Percentiles rank a stretch among this genome's conserved stretches.
phyloP scores from a whole-genome alignment of 371 early-diverging fungal genomes.

The Blakeslea trispora region DNA sequence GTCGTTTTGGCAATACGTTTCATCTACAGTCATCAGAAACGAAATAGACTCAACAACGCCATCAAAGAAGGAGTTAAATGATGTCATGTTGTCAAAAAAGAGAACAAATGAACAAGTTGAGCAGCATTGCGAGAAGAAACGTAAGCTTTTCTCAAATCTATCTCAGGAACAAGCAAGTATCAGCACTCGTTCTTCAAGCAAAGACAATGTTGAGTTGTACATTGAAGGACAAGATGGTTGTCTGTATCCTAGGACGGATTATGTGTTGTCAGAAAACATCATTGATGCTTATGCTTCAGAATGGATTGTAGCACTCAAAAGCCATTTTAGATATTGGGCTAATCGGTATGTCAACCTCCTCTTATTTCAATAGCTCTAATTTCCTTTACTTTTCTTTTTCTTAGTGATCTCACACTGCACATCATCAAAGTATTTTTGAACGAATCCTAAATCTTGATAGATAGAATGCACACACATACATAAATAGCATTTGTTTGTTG shows the following conservation, averaged over 20 bases:
- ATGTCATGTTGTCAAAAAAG: too few species aligned
- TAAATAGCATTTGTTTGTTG: too few species aligned
- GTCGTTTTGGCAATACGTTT: slow-evolving; percentile 24
- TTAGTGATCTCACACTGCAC: slow-evolving; percentile 19
- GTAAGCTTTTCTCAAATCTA: too few species aligned
- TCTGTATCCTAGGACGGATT: slow-evolving; percentile 36
- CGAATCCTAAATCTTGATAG: not conserved
- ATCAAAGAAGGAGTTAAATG: not conserved
- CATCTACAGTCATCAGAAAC: not conserved
- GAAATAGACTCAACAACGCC: not conserved
- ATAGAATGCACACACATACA: too few species aligned
- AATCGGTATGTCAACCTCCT: slow-evolving; percentile 33
- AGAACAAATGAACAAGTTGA: too few species aligned
- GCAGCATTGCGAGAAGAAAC: too few species aligned
- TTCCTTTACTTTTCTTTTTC: not conserved
- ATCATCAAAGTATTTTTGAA: slow-evolving; percentile 11
- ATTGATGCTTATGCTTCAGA: slow-evolving; percentile 54
- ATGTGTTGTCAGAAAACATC: slow-evolving; percentile 47
- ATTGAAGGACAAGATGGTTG: slow-evolving; percentile 19
- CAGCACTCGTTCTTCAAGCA: too few species aligned
- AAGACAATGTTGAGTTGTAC: not conserved
- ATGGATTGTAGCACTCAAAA: slow-evolving; percentile 51
- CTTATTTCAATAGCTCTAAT: too few species aligned
- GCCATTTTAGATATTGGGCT: slow-evolving; percentile 57
- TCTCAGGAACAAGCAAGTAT: too few species aligned